Evolutionary conservation across 805 yeast species (phyloP).

Genomic region (Ogataea pini): DNA sequence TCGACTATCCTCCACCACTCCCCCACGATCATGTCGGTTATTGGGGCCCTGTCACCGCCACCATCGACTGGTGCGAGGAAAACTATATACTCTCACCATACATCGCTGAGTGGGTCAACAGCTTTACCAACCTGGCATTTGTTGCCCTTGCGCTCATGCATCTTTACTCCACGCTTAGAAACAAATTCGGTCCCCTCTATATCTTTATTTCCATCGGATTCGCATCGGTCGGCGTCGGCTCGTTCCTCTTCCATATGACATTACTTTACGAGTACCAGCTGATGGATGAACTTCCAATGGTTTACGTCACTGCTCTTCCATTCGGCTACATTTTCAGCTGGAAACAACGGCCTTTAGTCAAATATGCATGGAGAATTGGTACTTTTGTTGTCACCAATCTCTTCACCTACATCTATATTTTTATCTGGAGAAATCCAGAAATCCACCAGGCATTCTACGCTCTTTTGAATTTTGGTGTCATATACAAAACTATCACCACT

Average conservation of each 20-base stretch:
- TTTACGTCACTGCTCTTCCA: conserved; percentile 95
- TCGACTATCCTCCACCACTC: conserved; percentile 19
- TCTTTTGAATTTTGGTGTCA: conserved; percentile 68
- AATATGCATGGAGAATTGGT: conserved; percentile 27
- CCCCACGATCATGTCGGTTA: conserved; percentile 23
- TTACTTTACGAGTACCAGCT: conserved; percentile 84
- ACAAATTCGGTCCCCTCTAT: conserved; percentile 71
- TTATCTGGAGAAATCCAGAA: conserved; percentile 73
- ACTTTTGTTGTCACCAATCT: conserved; percentile 37
- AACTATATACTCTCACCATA: conserved; percentile 85
- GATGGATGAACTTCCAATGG: conserved; percentile 96
- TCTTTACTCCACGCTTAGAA: conserved; percentile 55
- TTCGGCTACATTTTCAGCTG: conserved; percentile 45
- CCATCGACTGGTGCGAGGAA: conserved; percentile 99
- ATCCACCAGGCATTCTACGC: conserved; percentile 90
- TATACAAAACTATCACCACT: conserved; percentile 50
- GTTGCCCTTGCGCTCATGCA: conserved; percentile 35
- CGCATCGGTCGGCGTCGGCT: conserved; percentile 86
- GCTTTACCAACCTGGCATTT: conserved; percentile 63
- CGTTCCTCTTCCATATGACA: conserved; percentile 97
- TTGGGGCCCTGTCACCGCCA: conserved; percentile 86
- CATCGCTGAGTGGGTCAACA: conserved; percentile 88
- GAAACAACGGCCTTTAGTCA: conserved; percentile 25
- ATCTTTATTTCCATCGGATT: conserved; percentile 75
- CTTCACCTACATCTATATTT: conserved; percentile 70